Conservation (phyloP, 495 filamentous ascomycete genomes). For the Annulohypoxylon moriforme region DNA sequence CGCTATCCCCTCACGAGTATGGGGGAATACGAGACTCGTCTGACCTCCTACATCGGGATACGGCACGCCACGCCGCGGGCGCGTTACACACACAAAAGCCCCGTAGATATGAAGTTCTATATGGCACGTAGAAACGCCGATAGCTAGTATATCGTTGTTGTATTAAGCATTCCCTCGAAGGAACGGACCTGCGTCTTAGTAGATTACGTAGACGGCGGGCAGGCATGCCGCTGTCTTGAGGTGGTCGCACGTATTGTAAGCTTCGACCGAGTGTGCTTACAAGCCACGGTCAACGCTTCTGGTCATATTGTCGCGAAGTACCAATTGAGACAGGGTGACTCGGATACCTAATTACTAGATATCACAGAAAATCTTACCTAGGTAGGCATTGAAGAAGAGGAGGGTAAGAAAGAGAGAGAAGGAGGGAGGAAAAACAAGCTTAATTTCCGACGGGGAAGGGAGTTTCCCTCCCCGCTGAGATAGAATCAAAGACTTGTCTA, state of each 20-base stretch:
- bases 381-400: background rate
- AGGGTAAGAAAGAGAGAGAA: background rate
- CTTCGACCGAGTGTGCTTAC: background rate
- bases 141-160: background rate
- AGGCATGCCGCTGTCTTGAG: background rate
- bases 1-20: background rate
- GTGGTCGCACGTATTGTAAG: background rate
- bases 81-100: conserved; percentile 4
- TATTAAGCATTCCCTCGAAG: conserved; percentile 25
- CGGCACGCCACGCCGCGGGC: conserved; percentile 19
- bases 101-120: conserved; percentile 15
- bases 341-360: background rate
- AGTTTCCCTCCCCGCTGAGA: background rate
- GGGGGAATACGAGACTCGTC: conserved; percentile 22
- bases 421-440: background rate
- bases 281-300: conserved; percentile 6
- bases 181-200: conserved; percentile 33
- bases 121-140: conserved; percentile 11
- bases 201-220: conserved; percentile 7
- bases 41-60: conserved; percentile 20
- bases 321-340: conserved; percentile 4
- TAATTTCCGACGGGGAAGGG: conserved; percentile 36
- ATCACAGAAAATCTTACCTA: background rate
- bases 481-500: background rate
- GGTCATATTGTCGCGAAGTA: conserved; percentile 2